Percentiles rank a stretch among this genome's conserved stretches.
Evolutionary conservation across 192 early-diverging fungal genomes (phyloP).

Genomic region (Diversispora epigaea): DNA sequence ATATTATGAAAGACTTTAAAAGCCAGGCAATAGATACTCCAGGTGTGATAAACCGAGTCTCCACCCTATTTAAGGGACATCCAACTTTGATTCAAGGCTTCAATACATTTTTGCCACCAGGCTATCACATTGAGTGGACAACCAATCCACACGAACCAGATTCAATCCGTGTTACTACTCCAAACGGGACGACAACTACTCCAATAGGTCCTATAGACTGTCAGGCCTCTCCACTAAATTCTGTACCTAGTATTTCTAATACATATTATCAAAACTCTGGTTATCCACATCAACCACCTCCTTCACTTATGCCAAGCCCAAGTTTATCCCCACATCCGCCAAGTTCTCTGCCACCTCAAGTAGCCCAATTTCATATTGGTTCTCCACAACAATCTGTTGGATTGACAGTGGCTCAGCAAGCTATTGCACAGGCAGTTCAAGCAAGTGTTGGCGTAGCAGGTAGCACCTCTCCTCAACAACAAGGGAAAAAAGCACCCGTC

Average conservation of each 20-base stretch:
- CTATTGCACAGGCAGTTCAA: conserved; percentile 22
- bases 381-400: conserved; percentile 35
- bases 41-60: conserved; percentile 96
- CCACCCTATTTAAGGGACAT: conserved; percentile 89
- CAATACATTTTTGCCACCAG: conserved; percentile 98
- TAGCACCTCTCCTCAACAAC: conserved; percentile 34
- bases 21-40: conserved; percentile 96
- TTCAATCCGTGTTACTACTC: conserved; percentile 86
- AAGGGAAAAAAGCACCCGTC: conserved; percentile 64
- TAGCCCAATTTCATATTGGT: conserved; percentile 29
- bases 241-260: conserved; percentile 22
- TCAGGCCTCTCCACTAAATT: conserved; percentile 25
- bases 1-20: conserved; percentile 99
- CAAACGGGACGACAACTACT: conserved; percentile 54
- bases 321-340: conserved; percentile 41
- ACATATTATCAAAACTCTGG: conserved; percentile 33
- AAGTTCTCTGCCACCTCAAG: conserved; percentile 35
- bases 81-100: conserved; percentile 93
- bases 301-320: conserved; percentile 39
- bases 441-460: background rate
- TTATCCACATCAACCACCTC: conserved; percentile 40
- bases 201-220: conserved; percentile 20
- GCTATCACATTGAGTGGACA: conserved; percentile 92
- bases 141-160: conserved; percentile 72
- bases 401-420: conserved; percentile 26